A percentile compares a stretch with the other conserved stretches of the same genome.
These are phyloP conservation scores for Dendrobium nobile DNA, from an alignment of 106 monocot species.

Conservation along the genomic window DNA sequence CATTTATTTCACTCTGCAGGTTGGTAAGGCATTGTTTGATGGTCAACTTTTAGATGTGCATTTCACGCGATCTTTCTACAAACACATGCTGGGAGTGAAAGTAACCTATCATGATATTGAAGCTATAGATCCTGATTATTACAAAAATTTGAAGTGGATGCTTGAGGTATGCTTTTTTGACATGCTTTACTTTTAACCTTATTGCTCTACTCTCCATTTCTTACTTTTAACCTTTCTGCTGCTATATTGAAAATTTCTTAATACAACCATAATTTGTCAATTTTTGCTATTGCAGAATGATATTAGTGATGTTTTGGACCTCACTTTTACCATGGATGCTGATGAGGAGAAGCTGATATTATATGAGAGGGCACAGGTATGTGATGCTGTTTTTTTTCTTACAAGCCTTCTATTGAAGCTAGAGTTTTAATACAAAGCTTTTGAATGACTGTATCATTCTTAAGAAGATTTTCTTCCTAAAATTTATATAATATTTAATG, in stretches of 20 bases:
- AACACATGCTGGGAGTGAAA: conserved; percentile 92
- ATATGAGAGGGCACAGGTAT: conserved; percentile 84
- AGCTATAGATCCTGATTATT: conserved; percentile 95
- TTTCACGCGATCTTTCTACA: conserved; percentile 98
- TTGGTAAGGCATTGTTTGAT: conserved; percentile 97
- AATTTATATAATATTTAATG: background rate
- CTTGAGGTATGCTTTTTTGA: conserved; percentile 61
- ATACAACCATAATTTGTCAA: background rate
- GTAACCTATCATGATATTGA: conserved; percentile 99
- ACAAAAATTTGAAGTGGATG: conserved; percentile 95
- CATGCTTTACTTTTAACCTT: background rate
- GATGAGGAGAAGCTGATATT: conserved; percentile 97
- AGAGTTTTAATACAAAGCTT: too few species aligned
- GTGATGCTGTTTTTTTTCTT: background rate
- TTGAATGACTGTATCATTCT: background rate
- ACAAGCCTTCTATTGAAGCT: too few species aligned
- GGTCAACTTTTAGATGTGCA: conserved; percentile 95
- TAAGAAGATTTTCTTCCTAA: background rate
- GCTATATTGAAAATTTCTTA: background rate
- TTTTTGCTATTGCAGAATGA: conserved; percentile 59
- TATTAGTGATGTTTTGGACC: conserved; percentile 81
- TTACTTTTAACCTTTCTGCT: too few species aligned
- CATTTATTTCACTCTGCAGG: conserved; percentile 25
- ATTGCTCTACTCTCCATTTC: too few species aligned
- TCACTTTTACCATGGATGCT: conserved; percentile 96